Conservation (phyloP, 2,329 filamentous ascomycete species). For the Fusarium nurragi region DNA sequence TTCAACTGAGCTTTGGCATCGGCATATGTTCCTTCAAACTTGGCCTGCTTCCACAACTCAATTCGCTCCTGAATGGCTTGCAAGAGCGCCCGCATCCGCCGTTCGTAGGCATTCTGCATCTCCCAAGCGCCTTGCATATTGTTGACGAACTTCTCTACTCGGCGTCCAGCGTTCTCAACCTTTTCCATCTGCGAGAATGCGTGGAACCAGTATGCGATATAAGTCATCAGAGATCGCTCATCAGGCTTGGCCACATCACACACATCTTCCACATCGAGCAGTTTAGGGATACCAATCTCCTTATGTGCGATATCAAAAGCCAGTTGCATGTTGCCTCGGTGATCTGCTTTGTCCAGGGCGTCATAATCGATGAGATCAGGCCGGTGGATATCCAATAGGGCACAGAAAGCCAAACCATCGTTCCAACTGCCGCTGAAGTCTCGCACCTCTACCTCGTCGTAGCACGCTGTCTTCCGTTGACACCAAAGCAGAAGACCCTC, state of each 20-base stretch:
- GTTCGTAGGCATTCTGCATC: slow-evolving; percentile 97
- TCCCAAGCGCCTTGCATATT: slow-evolving; percentile 99
- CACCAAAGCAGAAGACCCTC: slow-evolving; percentile 96
- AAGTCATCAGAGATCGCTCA: slow-evolving; percentile 97
- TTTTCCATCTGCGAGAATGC: slow-evolving; percentile 99
- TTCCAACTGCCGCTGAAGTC: slow-evolving; percentile 99
- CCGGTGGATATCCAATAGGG: slow-evolving; percentile 93
- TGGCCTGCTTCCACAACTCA: slow-evolving; percentile 78
- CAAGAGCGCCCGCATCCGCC: slow-evolving; percentile 85
- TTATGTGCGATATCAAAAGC: slow-evolving; percentile 96
- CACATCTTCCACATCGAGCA: slow-evolving; percentile 97
- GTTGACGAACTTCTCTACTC: slow-evolving; percentile 97
- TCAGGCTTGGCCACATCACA: slow-evolving; percentile 96
- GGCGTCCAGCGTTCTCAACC: slow-evolving; percentile 94
- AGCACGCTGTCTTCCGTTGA: slow-evolving; percentile 97
- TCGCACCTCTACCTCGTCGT: slow-evolving; percentile 93
- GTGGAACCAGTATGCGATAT: slow-evolving; percentile 99
- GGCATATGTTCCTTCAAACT: slow-evolving; percentile 89
- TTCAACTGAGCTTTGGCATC: slow-evolving; percentile 89
- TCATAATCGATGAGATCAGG: slow-evolving; percentile 98
- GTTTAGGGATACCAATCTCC: slow-evolving; percentile 95
- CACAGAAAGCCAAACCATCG: slow-evolving; percentile 95
- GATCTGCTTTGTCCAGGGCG: slow-evolving; percentile 90
- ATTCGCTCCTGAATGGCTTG: slow-evolving; percentile 78
- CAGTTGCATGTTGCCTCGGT: slow-evolving; percentile 96